phyloP scores from a whole-genome alignment of 352 stramenopile species.

The Phytophthora palmivora region DNA sequence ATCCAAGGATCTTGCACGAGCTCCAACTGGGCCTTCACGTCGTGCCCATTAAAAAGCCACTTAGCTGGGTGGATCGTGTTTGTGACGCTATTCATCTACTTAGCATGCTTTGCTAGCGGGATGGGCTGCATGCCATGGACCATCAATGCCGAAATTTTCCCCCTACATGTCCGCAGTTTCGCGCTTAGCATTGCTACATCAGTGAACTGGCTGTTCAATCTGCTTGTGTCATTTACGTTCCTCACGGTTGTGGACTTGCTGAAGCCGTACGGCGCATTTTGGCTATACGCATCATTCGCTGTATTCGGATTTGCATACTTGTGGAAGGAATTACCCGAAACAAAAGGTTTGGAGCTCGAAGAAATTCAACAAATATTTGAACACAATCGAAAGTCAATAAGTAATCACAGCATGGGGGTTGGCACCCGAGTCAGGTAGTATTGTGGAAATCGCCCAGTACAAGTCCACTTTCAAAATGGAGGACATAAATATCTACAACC shows the following conservation, averaged over 20 bases:
- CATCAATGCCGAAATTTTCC: constrained; percentile 97
- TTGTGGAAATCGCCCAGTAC: too few species aligned
- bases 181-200: constrained; percentile 91
- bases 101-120: constrained; percentile 80
- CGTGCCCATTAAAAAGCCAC: constrained; percentile 55
- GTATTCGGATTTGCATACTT: constrained; percentile 79
- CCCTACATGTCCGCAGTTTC: constrained; percentile 87
- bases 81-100: constrained; percentile 73
- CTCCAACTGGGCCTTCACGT: constrained; percentile 51
- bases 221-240: constrained; percentile 95
- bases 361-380: constrained; percentile 92
- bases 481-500: too few species aligned
- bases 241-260: constrained; percentile 83
- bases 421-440: too few species aligned
- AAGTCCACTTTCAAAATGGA: too few species aligned
- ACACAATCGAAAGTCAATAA: constrained; percentile 6
- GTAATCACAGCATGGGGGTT: too few species aligned
- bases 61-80: constrained; percentile 64
- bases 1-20: constrained; percentile 28
- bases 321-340: constrained; percentile 91
- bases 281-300: constrained; percentile 89
- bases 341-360: constrained; percentile 93
- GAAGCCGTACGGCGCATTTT: constrained; percentile 87
- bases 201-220: constrained; percentile 94
- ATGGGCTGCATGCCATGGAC: constrained; percentile 95